These are phyloP conservation scores for Oryza officinalis DNA, from an alignment of 176 grass and related monocot genomes.

Conservation along the genomic window DNA sequence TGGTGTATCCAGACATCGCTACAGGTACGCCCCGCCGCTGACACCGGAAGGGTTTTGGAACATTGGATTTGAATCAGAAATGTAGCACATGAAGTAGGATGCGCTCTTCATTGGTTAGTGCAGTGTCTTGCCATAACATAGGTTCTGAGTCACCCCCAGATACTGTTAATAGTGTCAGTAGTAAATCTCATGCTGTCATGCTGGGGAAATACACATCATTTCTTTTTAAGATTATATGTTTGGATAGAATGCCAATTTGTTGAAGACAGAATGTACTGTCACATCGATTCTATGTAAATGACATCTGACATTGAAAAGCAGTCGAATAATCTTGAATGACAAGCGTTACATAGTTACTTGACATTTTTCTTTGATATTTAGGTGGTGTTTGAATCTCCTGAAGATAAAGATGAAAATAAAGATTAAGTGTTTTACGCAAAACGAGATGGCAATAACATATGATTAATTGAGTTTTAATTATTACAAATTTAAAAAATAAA, in stretches of 20 bases:
- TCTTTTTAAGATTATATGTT: slow-evolving; percentile 5
- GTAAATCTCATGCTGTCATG: background rate
- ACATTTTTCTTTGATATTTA: background rate
- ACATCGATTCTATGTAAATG: slow-evolving; percentile 7
- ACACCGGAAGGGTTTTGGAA: slow-evolving; percentile 98
- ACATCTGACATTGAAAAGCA: background rate
- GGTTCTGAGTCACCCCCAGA: background rate
- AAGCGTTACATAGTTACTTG: background rate
- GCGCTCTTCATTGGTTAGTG: background rate
- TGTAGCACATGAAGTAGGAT: slow-evolving; percentile 51
- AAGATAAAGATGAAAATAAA: no score
- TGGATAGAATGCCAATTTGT: slow-evolving; percentile 24
- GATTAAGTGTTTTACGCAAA: no score
- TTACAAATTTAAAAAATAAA: no score
- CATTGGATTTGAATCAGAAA: slow-evolving; percentile 94
- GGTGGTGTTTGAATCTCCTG: no score
- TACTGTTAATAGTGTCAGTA: slow-evolving; percentile 1
- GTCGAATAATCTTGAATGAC: background rate
- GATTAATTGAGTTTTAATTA: no score
- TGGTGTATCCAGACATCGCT: slow-evolving; percentile 90
- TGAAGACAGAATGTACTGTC: slow-evolving; percentile 15
- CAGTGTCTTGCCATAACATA: slow-evolving; percentile 19
- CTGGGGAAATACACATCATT: slow-evolving; percentile 1
- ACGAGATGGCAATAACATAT: no score
- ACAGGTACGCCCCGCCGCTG: slow-evolving; percentile 79